These are phyloP conservation scores for Naganishia sp. DNA, from an alignment of 1,284 basidiomycete genomes.

Conservation along the genomic window DNA sequence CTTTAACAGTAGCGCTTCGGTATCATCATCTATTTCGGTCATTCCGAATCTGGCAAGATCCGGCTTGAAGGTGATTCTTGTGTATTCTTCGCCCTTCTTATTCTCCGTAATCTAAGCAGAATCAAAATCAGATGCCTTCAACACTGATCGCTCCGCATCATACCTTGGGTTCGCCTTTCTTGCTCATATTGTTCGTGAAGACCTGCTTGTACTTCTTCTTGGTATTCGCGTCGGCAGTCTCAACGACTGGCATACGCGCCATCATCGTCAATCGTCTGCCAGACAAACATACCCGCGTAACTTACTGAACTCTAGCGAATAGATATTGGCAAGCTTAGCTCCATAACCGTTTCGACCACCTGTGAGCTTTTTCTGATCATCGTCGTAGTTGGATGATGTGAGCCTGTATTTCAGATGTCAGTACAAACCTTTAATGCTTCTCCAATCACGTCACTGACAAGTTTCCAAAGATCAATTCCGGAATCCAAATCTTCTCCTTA, in stretches of 20 bases:
- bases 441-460: constrained; percentile 55
- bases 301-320: constrained; percentile 85
- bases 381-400: constrained; percentile 97
- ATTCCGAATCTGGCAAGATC: constrained; percentile 92
- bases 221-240: constrained; percentile 88
- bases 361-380: constrained; percentile 97
- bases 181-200: constrained; percentile 92
- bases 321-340: constrained; percentile 97
- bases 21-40: constrained; percentile 88
- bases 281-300: background rate
- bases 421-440: background rate
- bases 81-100: constrained; percentile 81
- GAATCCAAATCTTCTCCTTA: constrained; percentile 92
- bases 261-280: background rate
- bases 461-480: constrained; percentile 96
- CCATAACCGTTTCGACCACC: constrained; percentile 99
- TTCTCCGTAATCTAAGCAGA: constrained; percentile 77
- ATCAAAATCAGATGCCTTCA: too few species aligned
- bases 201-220: constrained; percentile 93
- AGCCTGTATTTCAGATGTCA: constrained; percentile 54
- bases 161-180: constrained; percentile 75
- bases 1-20: constrained; percentile 83
- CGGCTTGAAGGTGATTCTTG: constrained; percentile 91
- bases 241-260: constrained; percentile 61
- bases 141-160: background rate